A percentile compares a stretch with the other conserved stretches of the same genome.
These are phyloP conservation scores for Kappamyces sp. DNA, from an alignment of 192 early-diverging fungal species.

Conservation along the genomic window DNA sequence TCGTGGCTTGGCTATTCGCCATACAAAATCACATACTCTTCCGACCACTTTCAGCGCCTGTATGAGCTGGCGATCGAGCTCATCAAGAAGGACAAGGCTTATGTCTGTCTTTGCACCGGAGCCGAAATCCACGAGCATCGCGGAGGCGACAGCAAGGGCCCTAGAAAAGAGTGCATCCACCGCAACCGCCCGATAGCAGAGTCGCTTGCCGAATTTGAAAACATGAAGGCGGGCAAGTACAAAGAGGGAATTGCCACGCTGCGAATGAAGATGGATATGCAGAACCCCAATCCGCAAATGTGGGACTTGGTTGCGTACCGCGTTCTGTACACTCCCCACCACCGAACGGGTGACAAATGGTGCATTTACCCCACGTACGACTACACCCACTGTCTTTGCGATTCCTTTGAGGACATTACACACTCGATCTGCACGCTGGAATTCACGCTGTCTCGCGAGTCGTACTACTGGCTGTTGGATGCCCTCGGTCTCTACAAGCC, in stretches of 20 bases:
- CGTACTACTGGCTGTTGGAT: slow-evolving; percentile 99
- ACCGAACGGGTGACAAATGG: slow-evolving; percentile 89
- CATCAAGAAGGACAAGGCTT: slow-evolving; percentile 83
- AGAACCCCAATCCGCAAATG: slow-evolving; percentile 96
- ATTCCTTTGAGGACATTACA: slow-evolving; percentile 99
- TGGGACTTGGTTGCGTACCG: slow-evolving; percentile 99
- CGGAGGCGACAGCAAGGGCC: slow-evolving; percentile 83
- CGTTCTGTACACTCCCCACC: slow-evolving; percentile 83
- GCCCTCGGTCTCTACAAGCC: slow-evolving; percentile 99
- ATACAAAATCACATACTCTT: slow-evolving; percentile 88
- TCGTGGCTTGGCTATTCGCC: slow-evolving; percentile 96
- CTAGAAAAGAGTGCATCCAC: slow-evolving; percentile 82
- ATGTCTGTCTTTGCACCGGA: slow-evolving; percentile 92
- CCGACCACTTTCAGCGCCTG: slow-evolving; percentile 94
- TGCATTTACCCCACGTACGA: slow-evolving; percentile 99
- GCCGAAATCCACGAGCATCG: slow-evolving; percentile 88
- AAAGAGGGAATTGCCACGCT: slow-evolving; percentile 82
- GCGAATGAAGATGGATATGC: slow-evolving; percentile 99
- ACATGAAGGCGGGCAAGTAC: slow-evolving; percentile 98
- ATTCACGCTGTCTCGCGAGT: slow-evolving; percentile 86
- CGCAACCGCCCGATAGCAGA: slow-evolving; percentile 88
- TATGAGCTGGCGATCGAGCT: slow-evolving; percentile 93
- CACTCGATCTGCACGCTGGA: slow-evolving; percentile 98
- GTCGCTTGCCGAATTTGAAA: slow-evolving; percentile 86
- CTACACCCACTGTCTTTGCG: slow-evolving; percentile 96